Conservation (phyloP, 2,329 filamentous ascomycete species). For the Aspergillus proliferans region DNA sequence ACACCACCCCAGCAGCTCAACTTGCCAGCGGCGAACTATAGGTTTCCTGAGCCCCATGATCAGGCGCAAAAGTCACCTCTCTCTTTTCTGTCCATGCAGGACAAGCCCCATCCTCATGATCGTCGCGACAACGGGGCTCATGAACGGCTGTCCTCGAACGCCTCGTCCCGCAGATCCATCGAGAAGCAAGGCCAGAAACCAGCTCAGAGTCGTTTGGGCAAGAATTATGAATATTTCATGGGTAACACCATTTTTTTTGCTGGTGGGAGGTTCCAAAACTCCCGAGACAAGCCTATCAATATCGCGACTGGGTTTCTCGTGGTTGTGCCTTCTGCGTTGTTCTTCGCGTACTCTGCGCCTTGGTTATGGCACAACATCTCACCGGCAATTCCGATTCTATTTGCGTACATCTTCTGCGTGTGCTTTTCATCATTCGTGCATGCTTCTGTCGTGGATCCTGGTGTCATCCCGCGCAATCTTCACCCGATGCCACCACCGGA, state of each 20-base stretch:
- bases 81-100: slow-evolving; percentile 63
- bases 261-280: slow-evolving; percentile 81
- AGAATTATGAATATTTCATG: slow-evolving; percentile 86
- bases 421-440: slow-evolving; percentile 91
- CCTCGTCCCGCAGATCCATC: slow-evolving; percentile 64
- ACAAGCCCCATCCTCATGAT: slow-evolving; percentile 44
- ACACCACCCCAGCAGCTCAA: slow-evolving; percentile 45
- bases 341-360: slow-evolving; percentile 75
- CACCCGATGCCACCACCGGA: slow-evolving; percentile 76
- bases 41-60: slow-evolving; percentile 47
- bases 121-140: slow-evolving; percentile 60
- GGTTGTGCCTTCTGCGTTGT: slow-evolving; percentile 71
- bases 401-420: slow-evolving; percentile 85
- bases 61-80: slow-evolving; percentile 64
- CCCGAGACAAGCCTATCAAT: slow-evolving; percentile 80
- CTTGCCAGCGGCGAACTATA: slow-evolving; percentile 56
- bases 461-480: slow-evolving; percentile 85
- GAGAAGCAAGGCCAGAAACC: slow-evolving; percentile 37
- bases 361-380: slow-evolving; percentile 84
- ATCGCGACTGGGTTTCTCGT: slow-evolving; percentile 76
- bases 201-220: slow-evolving; percentile 47
- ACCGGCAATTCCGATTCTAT: slow-evolving; percentile 80
- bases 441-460: slow-evolving; percentile 85
- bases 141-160: slow-evolving; percentile 76
- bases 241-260: slow-evolving; percentile 89